Conservation (phyloP, 2,329 filamentous ascomycete genomes). For the Hypoxylon sp. region DNA sequence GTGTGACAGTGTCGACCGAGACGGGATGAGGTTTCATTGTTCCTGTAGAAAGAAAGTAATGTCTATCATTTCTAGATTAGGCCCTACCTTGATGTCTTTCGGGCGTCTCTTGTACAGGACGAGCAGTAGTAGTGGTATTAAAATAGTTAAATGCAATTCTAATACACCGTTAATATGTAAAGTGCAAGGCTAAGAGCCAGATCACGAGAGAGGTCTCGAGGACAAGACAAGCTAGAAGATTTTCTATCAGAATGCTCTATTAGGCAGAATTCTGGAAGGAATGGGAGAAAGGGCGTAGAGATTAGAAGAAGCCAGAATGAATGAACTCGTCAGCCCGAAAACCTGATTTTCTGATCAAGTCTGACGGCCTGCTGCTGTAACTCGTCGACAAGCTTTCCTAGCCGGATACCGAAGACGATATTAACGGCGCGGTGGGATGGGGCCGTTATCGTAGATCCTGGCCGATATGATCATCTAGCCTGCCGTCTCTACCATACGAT, state of each 20-base stretch:
- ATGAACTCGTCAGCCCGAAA: conserved; percentile 9
- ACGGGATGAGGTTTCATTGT: conserved; percentile 4
- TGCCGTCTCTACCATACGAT: conserved; percentile 17
- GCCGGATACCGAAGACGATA: conserved; percentile 22
- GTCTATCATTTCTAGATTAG: conserved; percentile 33
- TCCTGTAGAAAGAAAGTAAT: conserved; percentile 7
- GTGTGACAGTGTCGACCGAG: conserved; percentile 10
- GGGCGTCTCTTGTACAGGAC: conserved; percentile 2
- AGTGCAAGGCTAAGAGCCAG: neutral
- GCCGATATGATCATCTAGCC: conserved; percentile 18
- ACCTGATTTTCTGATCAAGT: too few relatives aligned
- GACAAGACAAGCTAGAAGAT: conserved; percentile 7
- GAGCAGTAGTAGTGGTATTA: conserved; percentile 15
- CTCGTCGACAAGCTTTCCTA: conserved; percentile 8
- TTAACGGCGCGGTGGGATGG: conserved; percentile 28
- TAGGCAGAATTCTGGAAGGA: conserved; percentile 24
- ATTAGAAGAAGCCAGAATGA: conserved; percentile 1
- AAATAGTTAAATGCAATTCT: conserved; percentile 23
- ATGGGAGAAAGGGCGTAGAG: conserved; percentile 16
- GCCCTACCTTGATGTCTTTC: conserved; percentile 6
- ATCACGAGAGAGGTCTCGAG: neutral
- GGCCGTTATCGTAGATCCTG: conserved; percentile 25
- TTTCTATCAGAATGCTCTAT: conserved; percentile 8
- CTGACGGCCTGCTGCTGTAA: conserved; percentile 8
- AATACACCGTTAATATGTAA: conserved; percentile 22